Conservation (phyloP, 176 grass and related monocot genomes). For the Calamus simplicifolius region DNA sequence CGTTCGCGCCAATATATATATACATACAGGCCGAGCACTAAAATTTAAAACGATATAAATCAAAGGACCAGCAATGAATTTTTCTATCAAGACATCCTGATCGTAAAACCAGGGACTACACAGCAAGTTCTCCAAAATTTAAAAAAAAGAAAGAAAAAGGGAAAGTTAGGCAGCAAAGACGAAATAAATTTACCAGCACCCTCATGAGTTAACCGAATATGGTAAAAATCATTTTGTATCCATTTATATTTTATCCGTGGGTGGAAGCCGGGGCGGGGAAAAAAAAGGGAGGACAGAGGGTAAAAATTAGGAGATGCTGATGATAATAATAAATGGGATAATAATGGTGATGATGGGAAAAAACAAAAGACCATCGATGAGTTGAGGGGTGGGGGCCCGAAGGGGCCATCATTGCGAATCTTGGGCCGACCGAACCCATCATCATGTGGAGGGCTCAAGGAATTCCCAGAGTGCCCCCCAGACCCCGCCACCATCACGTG, state of each 20-base stretch:
- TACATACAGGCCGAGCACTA: too few species aligned
- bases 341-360: conserved; percentile 25
- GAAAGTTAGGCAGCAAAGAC: too few species aligned
- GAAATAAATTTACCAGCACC: too few species aligned
- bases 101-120: too few species aligned
- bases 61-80: too few species aligned
- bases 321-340: conserved; percentile 28
- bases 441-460: conserved; percentile 14
- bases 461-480: neutral
- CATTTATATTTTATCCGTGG: neutral
- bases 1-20: too few species aligned
- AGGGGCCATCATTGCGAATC: conserved; percentile 97
- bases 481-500: conserved; percentile 43
- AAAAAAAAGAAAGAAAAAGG: too few species aligned
- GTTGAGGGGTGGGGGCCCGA: conserved; percentile 9
- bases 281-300: conserved; percentile 18
- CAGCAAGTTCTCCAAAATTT: too few species aligned
- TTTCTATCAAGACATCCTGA: too few species aligned
- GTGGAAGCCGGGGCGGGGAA: neutral
- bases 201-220: too few species aligned
- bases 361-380: conserved; percentile 46
- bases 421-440: conserved; percentile 90
- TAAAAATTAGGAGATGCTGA: neutral
- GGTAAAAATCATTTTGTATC: too few species aligned
- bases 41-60: too few species aligned